Conservation (phyloP, 176 grass and related monocot genomes). For the Tuctoria greenei region DNA sequence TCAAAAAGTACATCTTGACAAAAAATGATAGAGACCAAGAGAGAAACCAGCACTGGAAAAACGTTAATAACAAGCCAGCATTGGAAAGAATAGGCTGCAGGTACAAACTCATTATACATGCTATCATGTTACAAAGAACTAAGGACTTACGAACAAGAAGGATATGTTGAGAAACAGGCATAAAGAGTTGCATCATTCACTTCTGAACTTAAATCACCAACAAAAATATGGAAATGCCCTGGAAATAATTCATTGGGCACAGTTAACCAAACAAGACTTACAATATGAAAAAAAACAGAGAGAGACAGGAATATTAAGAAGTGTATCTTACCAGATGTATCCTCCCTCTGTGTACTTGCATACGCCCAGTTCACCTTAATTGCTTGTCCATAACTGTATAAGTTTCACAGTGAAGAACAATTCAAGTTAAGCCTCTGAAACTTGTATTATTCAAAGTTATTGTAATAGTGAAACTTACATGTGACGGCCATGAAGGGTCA, state of each 20-base stretch:
- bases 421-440: constrained; percentile 20
- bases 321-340: constrained; percentile 63
- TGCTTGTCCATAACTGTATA: constrained; percentile 75
- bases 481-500: constrained; percentile 72
- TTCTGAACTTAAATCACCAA: constrained; percentile 92
- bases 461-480: constrained; percentile 49
- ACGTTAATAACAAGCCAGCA: constrained; percentile 11
- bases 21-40: constrained; percentile 17
- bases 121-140: constrained; percentile 38
- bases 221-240: constrained; percentile 95
- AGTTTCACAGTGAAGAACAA: constrained; percentile 13
- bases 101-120: constrained; percentile 13
- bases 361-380: constrained; percentile 92
- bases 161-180: constrained; percentile 83
- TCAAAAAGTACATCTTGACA: constrained; percentile 19
- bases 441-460: constrained; percentile 1
- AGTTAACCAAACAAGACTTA: constrained; percentile 36
- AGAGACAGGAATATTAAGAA: not conserved
- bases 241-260: constrained; percentile 47
- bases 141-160: constrained; percentile 83
- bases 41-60: not conserved
- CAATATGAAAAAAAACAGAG: constrained; percentile 25
- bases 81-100: not conserved
- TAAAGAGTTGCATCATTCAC: constrained; percentile 87
- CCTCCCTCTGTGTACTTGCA: constrained; percentile 82